A percentile compares a stretch with the other conserved stretches of the same genome.
These are phyloP conservation scores for Lentinula novae-zelandiae DNA, from an alignment of 1,284 basidiomycete genomes.

Conservation along the genomic window DNA sequence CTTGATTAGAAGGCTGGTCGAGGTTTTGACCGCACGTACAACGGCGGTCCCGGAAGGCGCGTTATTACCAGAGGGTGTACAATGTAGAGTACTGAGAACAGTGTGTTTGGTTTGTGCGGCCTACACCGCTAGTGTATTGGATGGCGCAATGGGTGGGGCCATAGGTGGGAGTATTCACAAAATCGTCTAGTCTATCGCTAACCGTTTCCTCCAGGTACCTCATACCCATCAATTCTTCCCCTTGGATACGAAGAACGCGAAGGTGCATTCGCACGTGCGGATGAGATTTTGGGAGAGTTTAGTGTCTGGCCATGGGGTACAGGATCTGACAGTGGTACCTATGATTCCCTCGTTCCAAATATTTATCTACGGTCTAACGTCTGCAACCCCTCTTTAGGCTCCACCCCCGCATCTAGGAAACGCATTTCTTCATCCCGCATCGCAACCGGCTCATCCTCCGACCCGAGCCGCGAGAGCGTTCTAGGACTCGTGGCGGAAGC, in stretches of 20 bases:
- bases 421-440: slow-evolving; percentile 30
- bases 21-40: slow-evolving; percentile 71
- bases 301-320: slow-evolving; percentile 84
- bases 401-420: slow-evolving; percentile 3
- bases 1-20: slow-evolving; percentile 62
- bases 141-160: slow-evolving; percentile 80
- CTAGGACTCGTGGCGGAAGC: slow-evolving; percentile 79
- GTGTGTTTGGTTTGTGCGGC: slow-evolving; percentile 84
- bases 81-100: slow-evolving; percentile 77
- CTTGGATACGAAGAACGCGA: slow-evolving; percentile 89
- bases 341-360: slow-evolving; percentile 22
- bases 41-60: slow-evolving; percentile 75
- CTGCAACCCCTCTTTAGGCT: neutral
- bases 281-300: slow-evolving; percentile 90
- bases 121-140: slow-evolving; percentile 92
- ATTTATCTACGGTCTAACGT: slow-evolving; percentile 24
- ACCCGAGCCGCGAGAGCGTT: slow-evolving; percentile 66
- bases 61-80: slow-evolving; percentile 73
- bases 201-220: neutral
- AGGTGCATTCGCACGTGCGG: slow-evolving; percentile 85
- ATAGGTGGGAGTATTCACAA: neutral
- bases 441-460: slow-evolving; percentile 47
- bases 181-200: neutral
- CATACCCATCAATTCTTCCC: neutral
- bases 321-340: slow-evolving; percentile 25